Conservation (phyloP, 2,329 filamentous ascomycete species). For the Penicillium sp. region DNA sequence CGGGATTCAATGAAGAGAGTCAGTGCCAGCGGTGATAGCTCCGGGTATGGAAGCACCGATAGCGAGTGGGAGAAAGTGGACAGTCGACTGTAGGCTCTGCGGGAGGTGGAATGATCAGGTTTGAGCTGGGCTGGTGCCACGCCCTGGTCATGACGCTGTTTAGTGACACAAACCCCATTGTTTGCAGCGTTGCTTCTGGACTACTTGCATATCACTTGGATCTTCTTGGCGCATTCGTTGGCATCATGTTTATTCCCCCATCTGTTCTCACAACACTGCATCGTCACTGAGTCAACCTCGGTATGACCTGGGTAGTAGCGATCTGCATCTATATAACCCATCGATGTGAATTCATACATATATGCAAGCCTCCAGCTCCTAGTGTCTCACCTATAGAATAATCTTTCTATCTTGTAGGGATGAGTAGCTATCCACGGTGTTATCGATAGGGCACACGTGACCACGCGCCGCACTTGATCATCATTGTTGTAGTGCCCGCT, state of each 20-base stretch:
- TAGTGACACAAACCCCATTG: not conserved
- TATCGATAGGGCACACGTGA: slow-evolving; percentile 8
- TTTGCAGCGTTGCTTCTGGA: no score
- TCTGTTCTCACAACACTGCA: not conserved
- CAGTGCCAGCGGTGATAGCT: slow-evolving; percentile 45
- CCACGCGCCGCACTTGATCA: slow-evolving; percentile 1
- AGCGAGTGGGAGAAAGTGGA: slow-evolving; percentile 93
- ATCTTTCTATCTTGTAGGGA: no score
- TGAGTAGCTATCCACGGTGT: not conserved
- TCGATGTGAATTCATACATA: slow-evolving; percentile 1
- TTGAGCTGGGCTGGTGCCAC: no score
- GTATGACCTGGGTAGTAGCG: not conserved
- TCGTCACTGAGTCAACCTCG: not conserved
- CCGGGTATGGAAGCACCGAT: slow-evolving; percentile 69
- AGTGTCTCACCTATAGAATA: no score
- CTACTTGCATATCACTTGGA: not conserved
- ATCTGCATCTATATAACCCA: not conserved
- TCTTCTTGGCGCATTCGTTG: not conserved
- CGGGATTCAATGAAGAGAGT: slow-evolving; percentile 42
- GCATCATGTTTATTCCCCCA: slow-evolving; percentile 1
- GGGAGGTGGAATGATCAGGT: no score
- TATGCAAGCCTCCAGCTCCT: no score
- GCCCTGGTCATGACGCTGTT: no score
- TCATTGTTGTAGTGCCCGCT: not conserved
- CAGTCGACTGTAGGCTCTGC: slow-evolving; percentile 6